phyloP scores from a whole-genome alignment of 176 grass and related monocot genomes.

The Thalia dealbata region DNA sequence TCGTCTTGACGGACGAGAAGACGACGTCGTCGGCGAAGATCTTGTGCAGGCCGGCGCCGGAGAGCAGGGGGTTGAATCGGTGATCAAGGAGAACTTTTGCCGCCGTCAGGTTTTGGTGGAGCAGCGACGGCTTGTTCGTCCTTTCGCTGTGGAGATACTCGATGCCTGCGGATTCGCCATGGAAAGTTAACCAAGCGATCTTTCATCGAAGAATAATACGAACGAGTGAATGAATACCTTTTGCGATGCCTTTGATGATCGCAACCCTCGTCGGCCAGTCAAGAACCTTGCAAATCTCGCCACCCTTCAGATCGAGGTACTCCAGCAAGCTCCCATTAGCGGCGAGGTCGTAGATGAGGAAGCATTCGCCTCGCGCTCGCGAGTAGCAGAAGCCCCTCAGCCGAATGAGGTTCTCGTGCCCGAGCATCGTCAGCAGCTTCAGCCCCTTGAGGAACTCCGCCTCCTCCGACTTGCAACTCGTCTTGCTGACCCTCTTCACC shows the following conservation, averaged over 20 bases:
- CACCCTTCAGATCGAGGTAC: constrained; percentile 45
- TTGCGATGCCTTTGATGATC: constrained; percentile 81
- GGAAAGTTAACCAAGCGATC: too few species aligned
- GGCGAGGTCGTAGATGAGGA: constrained; percentile 80
- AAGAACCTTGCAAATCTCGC: constrained; percentile 24
- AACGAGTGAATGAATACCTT: constrained; percentile 46
- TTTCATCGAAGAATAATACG: too few species aligned
- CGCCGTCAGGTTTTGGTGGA: constrained; percentile 75
- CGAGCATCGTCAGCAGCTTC: constrained; percentile 41
- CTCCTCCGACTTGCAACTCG: constrained; percentile 77
- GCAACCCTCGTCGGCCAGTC: constrained; percentile 74
- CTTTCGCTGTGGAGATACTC: constrained; percentile 61
- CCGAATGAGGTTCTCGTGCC: constrained; percentile 64
- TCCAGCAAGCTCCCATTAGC: constrained; percentile 60
- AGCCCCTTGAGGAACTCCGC: constrained; percentile 73
- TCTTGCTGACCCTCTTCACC: constrained; percentile 72
- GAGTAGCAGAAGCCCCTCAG: constrained; percentile 87
- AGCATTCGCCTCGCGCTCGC: constrained; percentile 74
- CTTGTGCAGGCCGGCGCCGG: constrained; percentile 64
- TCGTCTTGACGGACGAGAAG: constrained; percentile 75
- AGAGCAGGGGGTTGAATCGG: constrained; percentile 62
- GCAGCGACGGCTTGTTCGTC: constrained; percentile 50
- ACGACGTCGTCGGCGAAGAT: constrained; percentile 76
- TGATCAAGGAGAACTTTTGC: constrained; percentile 68
- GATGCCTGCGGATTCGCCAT: constrained; percentile 33